Percentiles rank a stretch among this genome's conserved stretches.
Conservation (phyloP, 208 protist species). For the Angomonas deanei region DNA sequence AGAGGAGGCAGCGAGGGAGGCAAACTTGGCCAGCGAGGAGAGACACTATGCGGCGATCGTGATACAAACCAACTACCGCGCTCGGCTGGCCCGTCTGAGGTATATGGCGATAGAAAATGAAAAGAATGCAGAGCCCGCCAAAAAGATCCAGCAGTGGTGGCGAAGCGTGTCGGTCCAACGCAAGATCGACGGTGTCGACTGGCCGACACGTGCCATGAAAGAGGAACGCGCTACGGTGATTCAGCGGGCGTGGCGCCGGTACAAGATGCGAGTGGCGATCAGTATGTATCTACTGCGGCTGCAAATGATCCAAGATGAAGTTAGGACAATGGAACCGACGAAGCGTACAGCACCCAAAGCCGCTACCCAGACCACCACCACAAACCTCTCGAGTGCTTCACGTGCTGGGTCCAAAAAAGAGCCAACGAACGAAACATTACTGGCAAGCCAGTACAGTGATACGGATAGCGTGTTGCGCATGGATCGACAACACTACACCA, state of each 20-base stretch:
- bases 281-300: slow-evolving; percentile 36
- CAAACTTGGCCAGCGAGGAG: slow-evolving; percentile 15
- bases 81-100: slow-evolving; percentile 22
- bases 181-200: slow-evolving; percentile 40
- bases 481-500: too few species aligned
- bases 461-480: too few species aligned
- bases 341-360: background rate
- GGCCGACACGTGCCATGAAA: slow-evolving; percentile 15
- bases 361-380: too few species aligned
- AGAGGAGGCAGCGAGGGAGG: background rate
- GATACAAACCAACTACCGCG: slow-evolving; percentile 45
- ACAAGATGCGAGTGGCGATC: slow-evolving; percentile 27
- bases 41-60: slow-evolving; percentile 61
- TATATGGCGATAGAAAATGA: background rate
- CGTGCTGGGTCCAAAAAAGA: too few species aligned
- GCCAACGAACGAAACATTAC: background rate
- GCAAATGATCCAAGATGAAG: slow-evolving; percentile 15
- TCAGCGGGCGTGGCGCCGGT: slow-evolving; percentile 64
- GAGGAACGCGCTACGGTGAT: slow-evolving; percentile 38
- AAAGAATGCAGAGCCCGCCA: slow-evolving; percentile 15
- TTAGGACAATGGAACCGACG: background rate
- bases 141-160: slow-evolving; percentile 48
- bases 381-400: too few species aligned
- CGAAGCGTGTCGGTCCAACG: slow-evolving; percentile 23
- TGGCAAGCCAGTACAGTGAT: too few species aligned